Base-by-base conservation (phyloP, 2,329 filamentous ascomycete species). In the Fusarium hainanense region DNA sequence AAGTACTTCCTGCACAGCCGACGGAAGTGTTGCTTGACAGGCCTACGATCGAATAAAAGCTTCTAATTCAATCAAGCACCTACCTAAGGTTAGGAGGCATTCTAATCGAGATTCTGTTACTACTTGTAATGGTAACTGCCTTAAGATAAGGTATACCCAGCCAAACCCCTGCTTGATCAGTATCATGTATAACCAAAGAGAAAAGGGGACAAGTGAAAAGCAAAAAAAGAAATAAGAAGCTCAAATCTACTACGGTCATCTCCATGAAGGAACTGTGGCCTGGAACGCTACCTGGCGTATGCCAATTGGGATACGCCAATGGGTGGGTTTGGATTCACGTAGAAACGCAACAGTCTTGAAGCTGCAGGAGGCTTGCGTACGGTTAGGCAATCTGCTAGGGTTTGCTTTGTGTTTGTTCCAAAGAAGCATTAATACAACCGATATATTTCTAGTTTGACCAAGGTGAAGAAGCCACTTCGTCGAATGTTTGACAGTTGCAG, bases 401-500 rank as follows among this genome's bases (percentile, higher is more conserved):
- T 37, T 37, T n/a, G 18, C 18, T 49, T 18, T 23, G 20, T 16
- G 16, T 34, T 49, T 16, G 14, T 49, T n/a, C n/a, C 27, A 34
- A 18, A 34, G 16, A 50, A 13, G 14, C 28, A 25, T 34, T 14
- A 37, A n/a, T 14, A 30, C 28, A 49, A 14, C 30, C 20, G 30
- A 21, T 12, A 14, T 21, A 13, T 37, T 30, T 5, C 16, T 23
- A 12, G n/a, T 25, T 55, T 41, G 4, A 18, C 40, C 23, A 18
- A 44, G 40, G n/a, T 28, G 16, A 43, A 37, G 7, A 41, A 23
- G n/a, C 18, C 14, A 13, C 30, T 37, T n/a, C 18, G n/a, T 58
- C 21, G 41, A 32, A 41, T 51, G 41, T 48, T 44, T 51, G 42
- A 46, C 47, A 54, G 41, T 37, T 69, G 40, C 44, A 37, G 30